These are phyloP conservation scores for Penicillium salamii DNA, from an alignment of 495 filamentous ascomycete genomes.

Conservation along the genomic window DNA sequence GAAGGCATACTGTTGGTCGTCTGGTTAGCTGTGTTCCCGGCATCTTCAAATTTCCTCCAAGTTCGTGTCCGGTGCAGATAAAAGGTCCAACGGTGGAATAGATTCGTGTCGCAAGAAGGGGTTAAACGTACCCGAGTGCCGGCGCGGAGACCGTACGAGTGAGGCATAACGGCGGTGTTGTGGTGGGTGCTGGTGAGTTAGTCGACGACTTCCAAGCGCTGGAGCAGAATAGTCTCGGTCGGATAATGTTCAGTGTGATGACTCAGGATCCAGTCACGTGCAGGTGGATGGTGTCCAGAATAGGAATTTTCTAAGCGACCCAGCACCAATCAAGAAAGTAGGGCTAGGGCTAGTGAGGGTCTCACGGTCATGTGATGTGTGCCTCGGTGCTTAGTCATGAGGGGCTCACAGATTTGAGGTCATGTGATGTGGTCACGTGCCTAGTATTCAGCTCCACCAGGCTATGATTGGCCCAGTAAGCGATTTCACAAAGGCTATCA, in stretches of 20 bases:
- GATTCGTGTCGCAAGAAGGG: constrained; percentile 4
- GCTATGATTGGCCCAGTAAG: too few species aligned
- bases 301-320: too few species aligned
- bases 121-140: constrained; percentile 74
- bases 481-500: too few species aligned
- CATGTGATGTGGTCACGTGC: too few species aligned
- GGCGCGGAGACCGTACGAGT: constrained; percentile 89
- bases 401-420: too few species aligned
- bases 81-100: background rate
- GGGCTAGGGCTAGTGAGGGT: too few species aligned
- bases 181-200: constrained; percentile 42
- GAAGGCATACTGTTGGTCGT: constrained; percentile 73
- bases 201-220: constrained; percentile 34
- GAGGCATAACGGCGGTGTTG: constrained; percentile 77
- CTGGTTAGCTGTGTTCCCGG: constrained; percentile 29
- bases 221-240: constrained; percentile 8
- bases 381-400: too few species aligned
- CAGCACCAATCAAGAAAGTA: too few species aligned
- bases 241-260: background rate
- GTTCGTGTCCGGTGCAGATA: constrained; percentile 1
- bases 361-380: too few species aligned
- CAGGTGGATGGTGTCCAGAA: too few species aligned
- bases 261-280: background rate
- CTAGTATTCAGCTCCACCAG: too few species aligned
- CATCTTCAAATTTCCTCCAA: constrained; percentile 2